Conservation (phyloP, 164 flowering plant species). For the Magnolia changhungtana region DNA sequence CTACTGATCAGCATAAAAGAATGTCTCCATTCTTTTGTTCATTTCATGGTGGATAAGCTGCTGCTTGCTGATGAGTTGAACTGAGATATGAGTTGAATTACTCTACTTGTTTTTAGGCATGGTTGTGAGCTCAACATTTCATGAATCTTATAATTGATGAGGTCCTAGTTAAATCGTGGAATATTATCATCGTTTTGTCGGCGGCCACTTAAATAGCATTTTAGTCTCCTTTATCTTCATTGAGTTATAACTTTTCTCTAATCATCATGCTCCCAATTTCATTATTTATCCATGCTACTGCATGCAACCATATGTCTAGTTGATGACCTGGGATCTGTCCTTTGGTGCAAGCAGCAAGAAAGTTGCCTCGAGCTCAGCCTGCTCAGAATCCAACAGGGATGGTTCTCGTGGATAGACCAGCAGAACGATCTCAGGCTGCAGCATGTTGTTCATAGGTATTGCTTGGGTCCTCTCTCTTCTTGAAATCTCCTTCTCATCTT, state of each 20-base stretch:
- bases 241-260: not conserved
- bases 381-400: conserved; percentile 73
- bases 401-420: conserved; percentile 72
- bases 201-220: no score
- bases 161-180: no score
- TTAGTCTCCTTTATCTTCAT: not conserved
- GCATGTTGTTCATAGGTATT: conserved; percentile 57
- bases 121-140: not conserved
- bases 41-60: no score
- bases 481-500: not conserved
- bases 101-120: not conserved
- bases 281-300: not conserved
- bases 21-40: no score
- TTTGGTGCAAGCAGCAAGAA: conserved; percentile 44
- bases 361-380: conserved; percentile 75
- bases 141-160: not conserved
- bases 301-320: not conserved
- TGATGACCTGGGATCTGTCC: conserved; percentile 1
- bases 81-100: not conserved
- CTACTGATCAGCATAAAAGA: no score
- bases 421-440: conserved; percentile 47
- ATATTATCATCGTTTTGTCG: no score
- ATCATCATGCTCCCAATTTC: not conserved
- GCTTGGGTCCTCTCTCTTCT: not conserved
- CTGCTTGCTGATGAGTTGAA: not conserved